phyloP scores from a whole-genome alignment of 768 basidiomycete genomes.

The Rhodotorula sphaerocarpa region DNA sequence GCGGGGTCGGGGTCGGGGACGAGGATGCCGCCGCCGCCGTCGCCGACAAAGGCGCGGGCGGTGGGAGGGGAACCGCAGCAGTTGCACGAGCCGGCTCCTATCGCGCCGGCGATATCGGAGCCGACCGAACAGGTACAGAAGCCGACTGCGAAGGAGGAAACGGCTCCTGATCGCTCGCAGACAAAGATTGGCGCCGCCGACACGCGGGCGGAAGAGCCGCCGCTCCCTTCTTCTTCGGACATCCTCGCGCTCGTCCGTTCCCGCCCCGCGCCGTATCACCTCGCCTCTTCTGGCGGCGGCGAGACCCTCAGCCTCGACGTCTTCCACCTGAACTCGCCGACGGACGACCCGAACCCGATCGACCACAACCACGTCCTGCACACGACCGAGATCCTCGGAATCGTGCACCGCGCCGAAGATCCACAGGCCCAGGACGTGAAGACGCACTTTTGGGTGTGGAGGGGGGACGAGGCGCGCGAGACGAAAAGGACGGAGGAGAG shows the following conservation, averaged over 20 bases:
- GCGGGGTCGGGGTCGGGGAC: background rate
- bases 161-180: no score
- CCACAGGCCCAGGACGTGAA: background rate
- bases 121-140: no score
- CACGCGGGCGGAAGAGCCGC: background rate
- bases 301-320: slow-evolving; percentile 19
- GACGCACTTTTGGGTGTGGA: slow-evolving; percentile 28
- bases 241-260: slow-evolving; percentile 6
- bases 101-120: no score
- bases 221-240: background rate
- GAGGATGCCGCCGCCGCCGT: no score
- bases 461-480: slow-evolving; percentile 10
- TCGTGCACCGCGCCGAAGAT: slow-evolving; percentile 12
- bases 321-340: slow-evolving; percentile 28
- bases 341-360: slow-evolving; percentile 21
- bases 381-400: slow-evolving; percentile 19
- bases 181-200: no score
- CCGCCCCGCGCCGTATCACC: background rate
- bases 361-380: slow-evolving; percentile 25
- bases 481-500: slow-evolving; percentile 2
- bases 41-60: background rate
- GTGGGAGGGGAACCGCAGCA: background rate
- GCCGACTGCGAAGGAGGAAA: no score
- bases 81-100: no score
- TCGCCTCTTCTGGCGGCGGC: slow-evolving; percentile 11